Evolutionary conservation across 306 rosid genomes (phyloP).

Genomic region (Senna siamea): DNA sequence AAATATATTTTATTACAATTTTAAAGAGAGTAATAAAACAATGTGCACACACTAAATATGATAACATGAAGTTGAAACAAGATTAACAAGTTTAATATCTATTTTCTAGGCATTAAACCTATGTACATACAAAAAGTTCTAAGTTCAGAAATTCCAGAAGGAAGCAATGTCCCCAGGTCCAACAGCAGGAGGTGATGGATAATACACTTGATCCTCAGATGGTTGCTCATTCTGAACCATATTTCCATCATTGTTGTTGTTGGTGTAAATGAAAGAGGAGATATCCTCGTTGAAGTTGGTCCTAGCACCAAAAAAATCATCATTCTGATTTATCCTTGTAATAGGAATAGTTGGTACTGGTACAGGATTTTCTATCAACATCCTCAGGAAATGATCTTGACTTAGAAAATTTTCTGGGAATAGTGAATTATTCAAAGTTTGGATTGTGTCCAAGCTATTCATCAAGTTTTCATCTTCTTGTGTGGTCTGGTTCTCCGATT

Average conservation of each 20-base stretch:
- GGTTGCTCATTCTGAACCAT: conserved; percentile 40
- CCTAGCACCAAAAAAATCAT: not conserved
- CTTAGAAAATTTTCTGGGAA: conserved; percentile 26
- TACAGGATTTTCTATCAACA: conserved; percentile 46
- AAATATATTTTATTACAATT: not conserved
- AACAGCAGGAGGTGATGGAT: conserved; percentile 47
- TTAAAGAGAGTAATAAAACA: not conserved
- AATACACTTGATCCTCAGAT: not conserved
- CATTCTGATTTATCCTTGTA: conserved; percentile 39
- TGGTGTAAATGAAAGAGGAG: conserved; percentile 23
- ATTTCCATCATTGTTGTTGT: not conserved
- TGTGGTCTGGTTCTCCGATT: conserved; percentile 47
- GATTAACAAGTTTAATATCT: not conserved
- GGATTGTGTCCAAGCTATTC: not conserved
- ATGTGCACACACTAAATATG: not conserved
- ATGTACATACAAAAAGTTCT: too few relatives aligned
- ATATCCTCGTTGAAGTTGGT: conserved; percentile 33
- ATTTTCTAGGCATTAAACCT: not conserved
- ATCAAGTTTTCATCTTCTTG: conserved; percentile 40
- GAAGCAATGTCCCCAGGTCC: conserved; percentile 51
- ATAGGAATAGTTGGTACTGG: conserved; percentile 3
- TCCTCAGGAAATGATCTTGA: conserved; percentile 52
- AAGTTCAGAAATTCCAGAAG: conserved; percentile 51
- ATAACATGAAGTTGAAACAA: too few relatives aligned
- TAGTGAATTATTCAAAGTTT: conserved; percentile 16